Conservation (phyloP, 179 eudicot genomes). For the Spinacia oleracea region DNA sequence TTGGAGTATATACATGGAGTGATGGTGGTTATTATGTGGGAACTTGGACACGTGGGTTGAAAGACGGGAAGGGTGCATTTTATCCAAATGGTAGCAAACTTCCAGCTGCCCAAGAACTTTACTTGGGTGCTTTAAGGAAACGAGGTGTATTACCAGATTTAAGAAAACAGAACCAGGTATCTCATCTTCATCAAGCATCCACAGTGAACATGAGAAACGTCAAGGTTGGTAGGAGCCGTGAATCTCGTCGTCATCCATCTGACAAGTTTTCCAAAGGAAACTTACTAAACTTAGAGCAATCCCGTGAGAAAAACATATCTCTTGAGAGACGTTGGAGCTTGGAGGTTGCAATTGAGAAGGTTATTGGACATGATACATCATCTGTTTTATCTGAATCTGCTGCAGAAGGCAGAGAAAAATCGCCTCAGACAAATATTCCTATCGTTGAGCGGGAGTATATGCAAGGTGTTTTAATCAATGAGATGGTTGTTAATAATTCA, state of each 20-base stretch:
- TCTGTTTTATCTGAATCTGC: conserved; percentile 44
- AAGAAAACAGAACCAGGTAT: conserved; percentile 66
- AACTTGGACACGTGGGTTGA: conserved; percentile 92
- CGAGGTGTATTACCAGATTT: conserved; percentile 83
- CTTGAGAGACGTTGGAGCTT: conserved; percentile 88
- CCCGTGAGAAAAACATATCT: conserved; percentile 53
- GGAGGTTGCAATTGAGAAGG: conserved; percentile 87
- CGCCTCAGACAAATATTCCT: conserved; percentile 44
- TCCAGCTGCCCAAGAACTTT: conserved; percentile 67
- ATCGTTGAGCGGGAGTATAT: conserved; percentile 91
- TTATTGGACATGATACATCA: conserved; percentile 55
- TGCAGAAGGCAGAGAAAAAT: conserved; percentile 51
- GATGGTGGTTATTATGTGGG: conserved; percentile 94
- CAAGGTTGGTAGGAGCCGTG: conserved; percentile 49
- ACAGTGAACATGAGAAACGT: conserved; percentile 65
- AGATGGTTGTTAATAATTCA: conserved; percentile 62
- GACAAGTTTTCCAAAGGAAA: conserved; percentile 48
- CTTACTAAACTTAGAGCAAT: conserved; percentile 48
- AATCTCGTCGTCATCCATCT: conserved; percentile 42
- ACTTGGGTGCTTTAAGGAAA: conserved; percentile 77
- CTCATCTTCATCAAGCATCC: conserved; percentile 71
- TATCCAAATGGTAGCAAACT: conserved; percentile 69
- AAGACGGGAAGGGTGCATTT: conserved; percentile 92
- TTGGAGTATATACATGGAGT: conserved; percentile 87
- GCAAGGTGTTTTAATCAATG: conserved; percentile 96